Base-by-base conservation (phyloP, 139 green algal species). In the Chlorella sorokiniana region DNA sequence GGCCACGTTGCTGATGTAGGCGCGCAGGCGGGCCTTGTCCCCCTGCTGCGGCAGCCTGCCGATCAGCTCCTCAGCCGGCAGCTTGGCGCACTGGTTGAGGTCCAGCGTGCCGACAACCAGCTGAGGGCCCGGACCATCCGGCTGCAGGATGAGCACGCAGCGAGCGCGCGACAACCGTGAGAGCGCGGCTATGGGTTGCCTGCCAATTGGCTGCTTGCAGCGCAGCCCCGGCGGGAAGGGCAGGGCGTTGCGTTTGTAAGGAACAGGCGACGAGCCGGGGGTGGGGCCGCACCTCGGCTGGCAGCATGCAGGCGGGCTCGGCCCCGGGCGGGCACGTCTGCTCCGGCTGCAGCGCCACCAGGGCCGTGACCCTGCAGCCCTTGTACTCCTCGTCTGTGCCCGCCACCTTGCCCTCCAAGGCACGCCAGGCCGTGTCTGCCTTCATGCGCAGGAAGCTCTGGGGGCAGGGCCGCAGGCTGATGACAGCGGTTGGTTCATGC, bases 1-100 rank as follows among this genome's bases (percentile, higher is more conserved):
- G 67, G 92, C 96, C 8, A 97, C 90, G 56, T 97, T 97, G 81
- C 85, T 93, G 8, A 97, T 82, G 81, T 97, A 97, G 27, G 89
- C 92, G 0, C 93, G 78, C 45, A 56, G 37, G 8, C 37, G 45
- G 6, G 59, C 16, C 18, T 51, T 38, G 62, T 63, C 79, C 25
- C 70, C 69, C 3, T 51, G 41, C 0, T 41, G 25, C 16, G 90
- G 92, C 23, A 86, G 70, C 51, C 11, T 31, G 0, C 93, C 93
- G 4, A 90, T 68, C 16, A 97, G 87, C 79, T 96, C 90, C 76
- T 97, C 93, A 10, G 91, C 87, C 18, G 93, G 93, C 71, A 97
- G 79, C 7, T 87, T 82, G 33, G 8, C 4, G 6, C 92, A 92
- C 35, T 91, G 70, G 59, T 97, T 97, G 5, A 97, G 10, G 76